These are phyloP conservation scores for Cymodocea nodosa DNA, from an alignment of 116 monocot genomes.

Conservation along the genomic window DNA sequence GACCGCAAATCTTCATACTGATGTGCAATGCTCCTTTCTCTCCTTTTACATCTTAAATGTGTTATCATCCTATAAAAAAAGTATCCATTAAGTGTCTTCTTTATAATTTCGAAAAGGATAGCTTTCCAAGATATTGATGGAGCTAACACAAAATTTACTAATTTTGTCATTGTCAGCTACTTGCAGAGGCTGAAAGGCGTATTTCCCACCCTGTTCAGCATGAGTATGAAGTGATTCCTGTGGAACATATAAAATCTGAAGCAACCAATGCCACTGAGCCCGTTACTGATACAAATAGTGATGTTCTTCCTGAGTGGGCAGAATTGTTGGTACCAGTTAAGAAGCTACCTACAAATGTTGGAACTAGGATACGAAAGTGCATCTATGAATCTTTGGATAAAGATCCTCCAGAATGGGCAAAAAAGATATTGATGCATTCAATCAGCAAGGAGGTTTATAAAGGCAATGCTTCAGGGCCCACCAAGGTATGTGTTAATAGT, in stretches of 20 bases:
- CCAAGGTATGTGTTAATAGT: conserved; percentile 49
- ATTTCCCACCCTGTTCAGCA: conserved; percentile 32
- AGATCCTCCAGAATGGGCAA: conserved; percentile 93
- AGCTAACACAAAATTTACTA: conserved; percentile 13
- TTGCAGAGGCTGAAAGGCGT: conserved; percentile 85
- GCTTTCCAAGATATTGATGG: no score
- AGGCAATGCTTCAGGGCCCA: conserved; percentile 97
- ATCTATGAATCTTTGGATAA: conserved; percentile 65
- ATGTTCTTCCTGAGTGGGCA: conserved; percentile 78
- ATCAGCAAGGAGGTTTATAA: conserved; percentile 98
- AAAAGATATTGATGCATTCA: conserved; percentile 73
- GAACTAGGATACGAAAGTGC: conserved; percentile 91
- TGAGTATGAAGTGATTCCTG: conserved; percentile 24
- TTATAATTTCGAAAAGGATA: no score
- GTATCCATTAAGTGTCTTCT: no score
- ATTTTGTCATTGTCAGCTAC: conserved; percentile 64
- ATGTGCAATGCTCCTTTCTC: no score
- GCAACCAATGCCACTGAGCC: conserved; percentile 18
- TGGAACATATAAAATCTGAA: conserved; percentile 49
- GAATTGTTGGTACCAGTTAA: conserved; percentile 70
- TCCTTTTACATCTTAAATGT: no score
- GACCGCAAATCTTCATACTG: no score
- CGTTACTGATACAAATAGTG: conserved; percentile 14
- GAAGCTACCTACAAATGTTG: conserved; percentile 98
- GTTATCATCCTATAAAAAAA: no score